Base-by-base conservation (phyloP, 305 asterid genomes). In the Fraxinus paxiana region DNA sequence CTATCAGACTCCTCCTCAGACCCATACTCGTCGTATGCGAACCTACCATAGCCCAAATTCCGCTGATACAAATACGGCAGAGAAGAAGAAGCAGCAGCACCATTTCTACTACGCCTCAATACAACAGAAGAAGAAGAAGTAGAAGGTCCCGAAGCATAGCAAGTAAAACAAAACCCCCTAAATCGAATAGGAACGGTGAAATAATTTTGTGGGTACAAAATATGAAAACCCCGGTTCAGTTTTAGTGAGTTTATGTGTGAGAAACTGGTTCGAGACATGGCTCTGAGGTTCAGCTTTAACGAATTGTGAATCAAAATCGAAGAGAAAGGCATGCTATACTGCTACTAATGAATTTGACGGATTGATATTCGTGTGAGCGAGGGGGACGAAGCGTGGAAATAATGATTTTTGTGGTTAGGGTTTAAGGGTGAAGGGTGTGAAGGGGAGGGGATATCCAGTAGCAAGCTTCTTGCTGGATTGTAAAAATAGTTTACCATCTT, bases 1-100 rank as follows among this genome's bases (percentile, higher is more conserved):
- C 35, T 74, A 37, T 92, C 97, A 76, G 93, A 85, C 30, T 90
- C 97, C 30, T 90, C 97, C 83, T 90, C 97, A 0, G 98, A 94
- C 2, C 79, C 91, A 75, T 85, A 90, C 41, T 90, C 94, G 35
- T 91, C 89, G 82, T 90, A 88, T 8, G 95, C 96, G 86, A 81
- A 88, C 85, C 91, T 83, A n/a, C 95, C 93, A 81, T 89, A 92
- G 63, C 97, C 91, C 77, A 84, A 81, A 82, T 77, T 92, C 86
- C 84, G 94, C 84, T 86, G 92, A 83, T 86, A 86, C 78, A 85
- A 80, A 59, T 76, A 87, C 26, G 95, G 93, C 80, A 85, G 81
- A 59, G 89, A 77, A 24, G 81, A 79, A 46, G 84, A 73, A 46
- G 91, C 82, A 63, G 90, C 79, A 63, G 77, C 79, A 37, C 79